phyloP scores from a whole-genome alignment of 2,329 filamentous ascomycete species.

The Phymatotrichopsis omnivora region DNA sequence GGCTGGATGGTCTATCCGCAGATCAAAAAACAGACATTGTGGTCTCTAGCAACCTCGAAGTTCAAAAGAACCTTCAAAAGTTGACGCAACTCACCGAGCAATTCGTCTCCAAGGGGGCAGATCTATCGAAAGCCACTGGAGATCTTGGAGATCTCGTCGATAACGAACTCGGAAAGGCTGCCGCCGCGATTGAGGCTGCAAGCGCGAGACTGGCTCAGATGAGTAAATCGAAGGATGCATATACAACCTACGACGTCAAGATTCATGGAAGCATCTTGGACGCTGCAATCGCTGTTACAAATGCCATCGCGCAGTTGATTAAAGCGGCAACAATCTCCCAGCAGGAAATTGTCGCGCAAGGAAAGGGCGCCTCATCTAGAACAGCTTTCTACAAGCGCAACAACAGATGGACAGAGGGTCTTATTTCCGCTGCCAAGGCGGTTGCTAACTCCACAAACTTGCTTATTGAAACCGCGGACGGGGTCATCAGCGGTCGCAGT shows the following conservation, averaged over 20 bases:
- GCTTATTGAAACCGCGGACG: constrained; percentile 94
- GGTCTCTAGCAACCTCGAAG: constrained; percentile 93
- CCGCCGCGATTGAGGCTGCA: constrained; percentile 88
- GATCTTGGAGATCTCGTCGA: constrained; percentile 92
- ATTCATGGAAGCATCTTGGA: constrained; percentile 87
- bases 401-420: constrained; percentile 96
- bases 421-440: constrained; percentile 94
- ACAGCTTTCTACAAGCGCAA: constrained; percentile 99
- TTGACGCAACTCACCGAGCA: constrained; percentile 87
- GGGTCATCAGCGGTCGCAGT: constrained; percentile 83
- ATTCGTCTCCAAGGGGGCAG: constrained; percentile 78
- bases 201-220: constrained; percentile 80
- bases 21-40: constrained; percentile 94
- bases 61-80: constrained; percentile 85
- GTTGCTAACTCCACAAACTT: constrained; percentile 90
- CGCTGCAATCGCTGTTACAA: constrained; percentile 85
- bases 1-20: constrained; percentile 79
- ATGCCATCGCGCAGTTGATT: constrained; percentile 86
- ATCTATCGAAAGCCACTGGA: constrained; percentile 65
- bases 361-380: constrained; percentile 72
- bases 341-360: constrained; percentile 91
- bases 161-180: constrained; percentile 80
- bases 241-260: constrained; percentile 90
- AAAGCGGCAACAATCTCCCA: constrained; percentile 88
- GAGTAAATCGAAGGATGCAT: constrained; percentile 93